phyloP scores from a whole-genome alignment of 192 early-diverging fungal genomes.

The Pilaira anomala region DNA sequence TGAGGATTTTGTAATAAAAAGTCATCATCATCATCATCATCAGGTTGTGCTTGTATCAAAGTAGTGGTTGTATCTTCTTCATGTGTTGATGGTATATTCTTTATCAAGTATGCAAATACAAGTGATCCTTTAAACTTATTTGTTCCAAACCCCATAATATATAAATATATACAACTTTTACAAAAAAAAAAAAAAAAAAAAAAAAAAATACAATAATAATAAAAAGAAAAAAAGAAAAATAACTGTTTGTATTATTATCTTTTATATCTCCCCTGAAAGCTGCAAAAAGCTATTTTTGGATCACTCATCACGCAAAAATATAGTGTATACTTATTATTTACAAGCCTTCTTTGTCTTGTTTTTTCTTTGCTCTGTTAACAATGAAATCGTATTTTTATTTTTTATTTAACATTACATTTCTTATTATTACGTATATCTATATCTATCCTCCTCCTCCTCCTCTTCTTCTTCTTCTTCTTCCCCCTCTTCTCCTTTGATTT shows the following conservation, averaged over 20 bases:
- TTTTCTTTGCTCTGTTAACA: not conserved
- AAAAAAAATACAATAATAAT: conserved; percentile 1
- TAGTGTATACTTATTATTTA: too few relatives aligned
- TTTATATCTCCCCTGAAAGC: too few relatives aligned
- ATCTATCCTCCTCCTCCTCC: too few relatives aligned
- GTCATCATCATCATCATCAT: not conserved
- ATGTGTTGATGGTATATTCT: too few relatives aligned
- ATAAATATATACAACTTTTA: not conserved
- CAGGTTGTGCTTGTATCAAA: not conserved
- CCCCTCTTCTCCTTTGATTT: too few relatives aligned
- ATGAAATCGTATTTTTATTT: not conserved
- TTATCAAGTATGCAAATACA: conserved; percentile 5
- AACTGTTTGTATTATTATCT: not conserved
- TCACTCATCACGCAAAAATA: too few relatives aligned
- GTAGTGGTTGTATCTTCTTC: not conserved
- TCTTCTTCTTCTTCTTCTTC: not conserved
- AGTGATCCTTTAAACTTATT: conserved; percentile 7
- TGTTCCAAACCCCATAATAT: conserved; percentile 1
- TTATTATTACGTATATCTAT: too few relatives aligned
- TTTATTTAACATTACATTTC: too few relatives aligned
- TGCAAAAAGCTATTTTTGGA: too few relatives aligned
- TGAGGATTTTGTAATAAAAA: not conserved
- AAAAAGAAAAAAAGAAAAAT: conserved; percentile 12
- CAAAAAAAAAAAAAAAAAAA: not conserved
- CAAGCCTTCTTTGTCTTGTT: not conserved